A percentile compares a stretch with the other conserved stretches of the same genome.
phyloP scores from a whole-genome alignment of 257 asterid species.

The Solanum stenotomum region DNA sequence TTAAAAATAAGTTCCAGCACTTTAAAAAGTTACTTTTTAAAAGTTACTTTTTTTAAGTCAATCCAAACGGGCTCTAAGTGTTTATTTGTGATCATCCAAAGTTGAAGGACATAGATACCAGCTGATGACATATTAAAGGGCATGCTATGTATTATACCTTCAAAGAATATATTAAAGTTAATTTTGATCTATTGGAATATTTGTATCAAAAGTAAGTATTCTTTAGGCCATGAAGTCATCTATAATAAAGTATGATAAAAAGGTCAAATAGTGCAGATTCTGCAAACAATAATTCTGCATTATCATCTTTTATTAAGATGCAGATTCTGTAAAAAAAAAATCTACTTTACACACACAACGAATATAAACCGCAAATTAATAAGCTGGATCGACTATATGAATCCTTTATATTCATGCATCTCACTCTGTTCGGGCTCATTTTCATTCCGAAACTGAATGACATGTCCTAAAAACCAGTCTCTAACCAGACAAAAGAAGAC shows the following conservation, averaged over 20 bases:
- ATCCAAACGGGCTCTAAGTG: no score
- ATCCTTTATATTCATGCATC: background rate
- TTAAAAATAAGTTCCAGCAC: no score
- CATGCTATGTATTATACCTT: background rate
- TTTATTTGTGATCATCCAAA: no score
- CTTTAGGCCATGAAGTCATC: conserved; percentile 3
- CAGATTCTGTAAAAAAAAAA: background rate
- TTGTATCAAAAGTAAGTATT: background rate
- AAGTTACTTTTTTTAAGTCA: no score
- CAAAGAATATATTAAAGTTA: background rate
- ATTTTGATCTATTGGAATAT: background rate
- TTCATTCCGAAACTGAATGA: background rate
- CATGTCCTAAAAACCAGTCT: background rate
- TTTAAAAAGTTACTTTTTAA: no score
- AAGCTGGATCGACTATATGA: background rate
- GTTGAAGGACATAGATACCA: no score
- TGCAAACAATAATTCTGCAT: background rate
- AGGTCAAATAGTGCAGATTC: background rate
- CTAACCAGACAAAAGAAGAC: background rate
- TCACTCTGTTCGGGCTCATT: background rate
- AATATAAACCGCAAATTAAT: background rate
- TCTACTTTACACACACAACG: background rate
- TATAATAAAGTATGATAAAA: background rate
- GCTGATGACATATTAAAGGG: no score
- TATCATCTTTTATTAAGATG: background rate